These are phyloP conservation scores for Chaetothyriales sp. DNA, from an alignment of 2,329 filamentous ascomycete species.

Conservation along the genomic window DNA sequence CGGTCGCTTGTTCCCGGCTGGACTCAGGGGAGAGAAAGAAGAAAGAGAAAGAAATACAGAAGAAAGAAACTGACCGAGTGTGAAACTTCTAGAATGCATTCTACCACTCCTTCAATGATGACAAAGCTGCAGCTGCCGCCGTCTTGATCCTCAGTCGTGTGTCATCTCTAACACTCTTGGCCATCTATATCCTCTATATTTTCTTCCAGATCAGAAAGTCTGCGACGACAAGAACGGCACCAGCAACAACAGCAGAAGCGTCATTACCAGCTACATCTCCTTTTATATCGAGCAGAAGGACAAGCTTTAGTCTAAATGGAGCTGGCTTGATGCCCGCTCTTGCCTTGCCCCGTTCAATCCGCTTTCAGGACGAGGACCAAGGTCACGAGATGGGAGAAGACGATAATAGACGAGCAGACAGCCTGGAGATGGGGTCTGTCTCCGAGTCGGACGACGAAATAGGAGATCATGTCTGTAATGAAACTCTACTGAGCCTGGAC, in stretches of 20 bases:
- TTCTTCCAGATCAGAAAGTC: slow-evolving; percentile 56
- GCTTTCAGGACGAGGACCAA: slow-evolving; percentile 1
- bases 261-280: not conserved
- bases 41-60: not conserved
- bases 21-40: no score
- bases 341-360: not conserved
- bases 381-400: no score
- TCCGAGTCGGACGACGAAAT: no score
- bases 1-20: no score
- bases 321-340: slow-evolving; percentile 48
- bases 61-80: not conserved
- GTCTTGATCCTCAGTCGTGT: slow-evolving; percentile 29
- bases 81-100: slow-evolving; percentile 3
- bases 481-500: not conserved
- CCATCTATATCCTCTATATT: slow-evolving; percentile 62
- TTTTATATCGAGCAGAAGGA: slow-evolving; percentile 52
- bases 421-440: no score
- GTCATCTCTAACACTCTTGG: slow-evolving; percentile 57
- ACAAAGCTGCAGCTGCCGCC: slow-evolving; percentile 1
- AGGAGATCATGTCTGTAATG: no score
- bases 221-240: not conserved
- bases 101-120: slow-evolving; percentile 4
- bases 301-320: slow-evolving; percentile 58
- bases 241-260: no score
- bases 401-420: no score